These are phyloP conservation scores for Solanum gandarillasii DNA, from an alignment of 257 asterid species.

Conservation along the genomic window DNA sequence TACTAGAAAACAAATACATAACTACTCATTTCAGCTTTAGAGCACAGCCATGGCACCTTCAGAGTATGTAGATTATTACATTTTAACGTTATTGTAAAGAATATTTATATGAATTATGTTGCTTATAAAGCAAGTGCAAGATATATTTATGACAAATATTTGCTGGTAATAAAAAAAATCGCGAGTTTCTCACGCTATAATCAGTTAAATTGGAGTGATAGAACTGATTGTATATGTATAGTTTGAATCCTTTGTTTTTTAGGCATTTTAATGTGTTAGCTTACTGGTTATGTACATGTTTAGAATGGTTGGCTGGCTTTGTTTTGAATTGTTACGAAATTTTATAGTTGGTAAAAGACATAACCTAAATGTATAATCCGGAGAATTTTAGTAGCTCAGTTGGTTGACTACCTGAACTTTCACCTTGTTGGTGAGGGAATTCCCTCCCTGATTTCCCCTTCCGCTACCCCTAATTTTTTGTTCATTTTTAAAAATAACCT, in stretches of 20 bases:
- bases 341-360: neutral
- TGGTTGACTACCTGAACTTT: neutral
- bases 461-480: neutral
- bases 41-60: neutral
- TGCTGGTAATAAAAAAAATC: neutral
- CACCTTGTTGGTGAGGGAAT: neutral
- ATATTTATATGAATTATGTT: neutral
- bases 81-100: neutral
- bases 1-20: neutral
- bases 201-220: neutral
- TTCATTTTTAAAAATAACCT: too few species aligned
- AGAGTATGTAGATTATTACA: neutral
- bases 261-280: neutral
- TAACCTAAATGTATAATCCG: neutral
- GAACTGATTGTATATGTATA: neutral
- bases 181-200: neutral
- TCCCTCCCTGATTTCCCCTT: neutral
- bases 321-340: neutral
- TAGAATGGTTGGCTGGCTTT: neutral
- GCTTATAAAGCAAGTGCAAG: neutral
- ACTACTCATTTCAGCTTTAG: neutral
- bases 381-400: neutral
- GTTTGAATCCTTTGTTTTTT: neutral
- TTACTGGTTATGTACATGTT: neutral
- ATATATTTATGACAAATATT: neutral